Conservation (phyloP, 1,284 basidiomycete species). For the Quambalaria eucalypti region DNA sequence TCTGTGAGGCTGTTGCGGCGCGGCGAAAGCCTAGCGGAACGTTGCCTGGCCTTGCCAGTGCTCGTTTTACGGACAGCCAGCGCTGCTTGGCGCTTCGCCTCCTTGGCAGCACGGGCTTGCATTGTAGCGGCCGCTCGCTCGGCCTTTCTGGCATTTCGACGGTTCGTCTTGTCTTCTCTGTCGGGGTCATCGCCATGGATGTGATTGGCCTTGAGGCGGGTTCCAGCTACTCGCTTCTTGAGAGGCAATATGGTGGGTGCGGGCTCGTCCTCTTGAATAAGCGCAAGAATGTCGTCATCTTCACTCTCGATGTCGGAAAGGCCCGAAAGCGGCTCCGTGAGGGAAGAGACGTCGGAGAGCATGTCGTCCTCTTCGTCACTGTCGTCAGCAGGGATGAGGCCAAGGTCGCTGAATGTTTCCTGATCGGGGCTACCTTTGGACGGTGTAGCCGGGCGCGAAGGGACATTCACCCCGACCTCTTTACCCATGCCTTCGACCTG, state of each 20-base stretch:
- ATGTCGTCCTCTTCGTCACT: slow-evolving; percentile 11
- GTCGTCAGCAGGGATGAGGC: neutral
- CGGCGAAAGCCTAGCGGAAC: no score
- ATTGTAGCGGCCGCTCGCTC: neutral
- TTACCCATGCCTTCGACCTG: neutral
- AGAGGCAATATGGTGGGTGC: slow-evolving; percentile 23
- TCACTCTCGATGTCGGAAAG: slow-evolving; percentile 18
- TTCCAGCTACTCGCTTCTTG: slow-evolving; percentile 38
- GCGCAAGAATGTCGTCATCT: slow-evolving; percentile 18
- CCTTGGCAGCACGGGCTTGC: neutral
- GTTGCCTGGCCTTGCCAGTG: no score
- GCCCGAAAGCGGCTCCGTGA: slow-evolving; percentile 33
- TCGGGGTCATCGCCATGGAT: slow-evolving; percentile 7
- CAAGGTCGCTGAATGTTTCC: no score
- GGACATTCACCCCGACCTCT: neutral
- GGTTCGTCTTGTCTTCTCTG: neutral
- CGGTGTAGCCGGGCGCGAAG: no score
- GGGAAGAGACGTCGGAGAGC: slow-evolving; percentile 22
- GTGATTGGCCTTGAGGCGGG: slow-evolving; percentile 34
- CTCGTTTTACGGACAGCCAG: neutral
- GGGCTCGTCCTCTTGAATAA: slow-evolving; percentile 1
- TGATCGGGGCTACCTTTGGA: neutral
- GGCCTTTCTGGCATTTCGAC: neutral
- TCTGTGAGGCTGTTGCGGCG: neutral
- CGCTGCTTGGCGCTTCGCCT: neutral